Evolutionary conservation across 2,329 filamentous ascomycete genomes (phyloP), one percentile per base, ranked within the genome.

Genomic region (Pseudogymnoascus sp.): DNA sequence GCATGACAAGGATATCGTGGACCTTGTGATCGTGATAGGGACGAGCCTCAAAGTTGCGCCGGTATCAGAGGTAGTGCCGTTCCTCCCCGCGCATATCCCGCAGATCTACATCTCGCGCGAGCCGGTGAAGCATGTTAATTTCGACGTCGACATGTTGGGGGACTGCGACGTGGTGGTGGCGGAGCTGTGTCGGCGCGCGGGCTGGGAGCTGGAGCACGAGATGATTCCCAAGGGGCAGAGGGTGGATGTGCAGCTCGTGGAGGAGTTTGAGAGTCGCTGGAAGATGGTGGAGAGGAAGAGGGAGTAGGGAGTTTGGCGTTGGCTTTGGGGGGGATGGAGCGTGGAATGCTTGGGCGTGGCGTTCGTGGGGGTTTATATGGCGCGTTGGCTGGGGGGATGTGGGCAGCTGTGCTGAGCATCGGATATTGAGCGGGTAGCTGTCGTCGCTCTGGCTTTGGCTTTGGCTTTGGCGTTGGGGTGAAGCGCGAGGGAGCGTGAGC

Each of bases 21-120:
- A 99, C 73, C 82, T 99, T 14, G 90, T 97, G 67, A 87, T 99
- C 67, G 92, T 97, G 67, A 97, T 99, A 70, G 94, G 94, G 66
- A 99, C 94, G 0, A 94, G 89, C 30, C 85, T 99, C 72, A 97
- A 97, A 75, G 94, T 99, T 2, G 92, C 91, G 1, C 94, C 94
- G 35, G 94, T 99, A 2, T 92, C 90, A 35, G 92, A 97, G 74
- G 91, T 99, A 55, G 89, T 92, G 1, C 88, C 89, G 36, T 89
- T 89, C 69, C 75, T 96, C 45, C 90, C 91, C 1, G 77, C 85
- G n/a, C 75, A 90, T 64, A 85, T 96, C 39, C 92, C 92, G 5
- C 92, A 96, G 75, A 90, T 96, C 66, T 96, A 94, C 76, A 91
- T 97, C 69, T 92, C 89, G 16, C 85, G 90, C 67, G 89, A 90